A percentile compares a stretch with the other conserved stretches of the same genome.
Evolutionary conservation across 2,329 filamentous ascomycete genomes (phyloP).

Genomic region (Claviceps cyperi): DNA sequence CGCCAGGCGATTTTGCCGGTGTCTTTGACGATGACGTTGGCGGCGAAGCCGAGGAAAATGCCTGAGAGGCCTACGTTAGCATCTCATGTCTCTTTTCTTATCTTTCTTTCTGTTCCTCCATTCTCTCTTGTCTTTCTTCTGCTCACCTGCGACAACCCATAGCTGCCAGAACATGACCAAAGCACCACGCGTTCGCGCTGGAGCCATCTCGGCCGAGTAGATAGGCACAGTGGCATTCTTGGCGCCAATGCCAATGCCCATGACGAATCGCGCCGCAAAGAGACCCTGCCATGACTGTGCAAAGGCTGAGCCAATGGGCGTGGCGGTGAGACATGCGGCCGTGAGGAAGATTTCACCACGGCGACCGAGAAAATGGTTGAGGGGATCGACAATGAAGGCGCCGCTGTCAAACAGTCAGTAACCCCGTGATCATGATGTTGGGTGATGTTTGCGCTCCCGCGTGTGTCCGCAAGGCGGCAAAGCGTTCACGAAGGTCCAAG

Average conservation of each 20-base stretch:
- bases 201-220: slow-evolving; percentile 58
- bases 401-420: slow-evolving; percentile 8
- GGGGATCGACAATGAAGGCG: slow-evolving; percentile 23
- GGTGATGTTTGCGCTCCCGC: too few species aligned
- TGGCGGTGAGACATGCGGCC: slow-evolving; percentile 29
- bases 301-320: slow-evolving; percentile 43
- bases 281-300: slow-evolving; percentile 51
- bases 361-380: slow-evolving; percentile 48
- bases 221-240: slow-evolving; percentile 53
- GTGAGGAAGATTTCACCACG: slow-evolving; percentile 52
- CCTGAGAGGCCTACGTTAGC: slow-evolving; percentile 9
- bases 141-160: slow-evolving; percentile 15
- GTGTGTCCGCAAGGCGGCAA: not conserved
- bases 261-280: slow-evolving; percentile 48
- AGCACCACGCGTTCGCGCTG: slow-evolving; percentile 51
- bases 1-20: slow-evolving; percentile 40
- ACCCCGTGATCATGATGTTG: too few species aligned
- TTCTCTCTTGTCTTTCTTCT: not conserved
- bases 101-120: slow-evolving; percentile 1
- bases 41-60: slow-evolving; percentile 32
- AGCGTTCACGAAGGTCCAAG: not conserved
- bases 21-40: slow-evolving; percentile 38
- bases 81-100: not conserved
- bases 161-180: slow-evolving; percentile 65
- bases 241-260: slow-evolving; percentile 54